Conservation (phyloP, 345 rosid genomes). For the Populus pruinosa region DNA sequence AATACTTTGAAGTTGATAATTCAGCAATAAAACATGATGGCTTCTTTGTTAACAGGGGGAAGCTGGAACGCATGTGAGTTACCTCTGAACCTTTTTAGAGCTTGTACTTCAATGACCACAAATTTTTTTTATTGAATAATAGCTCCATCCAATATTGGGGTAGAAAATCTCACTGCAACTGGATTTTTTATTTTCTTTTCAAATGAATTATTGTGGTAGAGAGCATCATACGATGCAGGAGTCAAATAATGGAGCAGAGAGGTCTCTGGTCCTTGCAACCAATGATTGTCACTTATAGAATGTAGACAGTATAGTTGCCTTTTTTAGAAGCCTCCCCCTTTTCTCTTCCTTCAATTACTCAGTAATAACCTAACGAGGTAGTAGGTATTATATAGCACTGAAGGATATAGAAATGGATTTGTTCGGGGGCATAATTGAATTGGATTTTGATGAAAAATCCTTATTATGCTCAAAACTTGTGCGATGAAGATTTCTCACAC, state of each 20-base stretch:
- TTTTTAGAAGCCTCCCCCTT: not conserved
- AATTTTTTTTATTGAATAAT: not conserved
- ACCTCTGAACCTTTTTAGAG: constrained; percentile 3
- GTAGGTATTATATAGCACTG: not conserved
- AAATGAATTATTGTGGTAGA: not conserved
- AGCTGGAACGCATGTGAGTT: constrained; percentile 78
- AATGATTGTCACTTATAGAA: not conserved
- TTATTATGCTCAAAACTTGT: not conserved
- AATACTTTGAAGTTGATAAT: constrained; percentile 94
- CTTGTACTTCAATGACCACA: not conserved
- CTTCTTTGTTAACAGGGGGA: constrained; percentile 90
- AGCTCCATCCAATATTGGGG: not conserved
- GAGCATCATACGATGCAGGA: not conserved
- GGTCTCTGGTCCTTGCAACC: not conserved
- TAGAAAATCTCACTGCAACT: not conserved
- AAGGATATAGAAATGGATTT: not conserved
- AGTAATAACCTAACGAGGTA: not conserved
- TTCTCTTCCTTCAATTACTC: not conserved
- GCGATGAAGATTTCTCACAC: not conserved
- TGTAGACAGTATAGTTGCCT: not conserved
- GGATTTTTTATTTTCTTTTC: not conserved
- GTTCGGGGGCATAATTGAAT: not conserved
- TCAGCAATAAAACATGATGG: constrained; percentile 84
- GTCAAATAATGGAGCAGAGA: not conserved
- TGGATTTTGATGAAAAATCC: not conserved